A percentile compares a stretch with the other conserved stretches of the same genome.
These are phyloP conservation scores for Acacia pycnantha DNA, from an alignment of 331 rosid genomes.

Conservation along the genomic window DNA sequence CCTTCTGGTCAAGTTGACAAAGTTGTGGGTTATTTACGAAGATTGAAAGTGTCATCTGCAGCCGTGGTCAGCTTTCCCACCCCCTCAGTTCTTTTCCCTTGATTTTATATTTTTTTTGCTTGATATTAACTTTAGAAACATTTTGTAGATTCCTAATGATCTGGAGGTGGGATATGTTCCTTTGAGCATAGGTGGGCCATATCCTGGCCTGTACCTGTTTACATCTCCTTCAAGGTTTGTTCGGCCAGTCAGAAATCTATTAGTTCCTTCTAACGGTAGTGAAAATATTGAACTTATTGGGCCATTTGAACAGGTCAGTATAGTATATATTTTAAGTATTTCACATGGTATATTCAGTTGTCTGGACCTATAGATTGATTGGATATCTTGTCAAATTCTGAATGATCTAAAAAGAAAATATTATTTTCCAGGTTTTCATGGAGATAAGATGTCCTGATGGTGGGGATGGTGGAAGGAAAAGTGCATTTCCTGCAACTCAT, in stretches of 20 bases:
- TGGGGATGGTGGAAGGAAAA: constrained; percentile 87
- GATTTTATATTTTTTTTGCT: not conserved
- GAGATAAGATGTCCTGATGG: constrained; percentile 97
- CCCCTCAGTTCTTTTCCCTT: not conserved
- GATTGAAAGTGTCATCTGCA: constrained; percentile 64
- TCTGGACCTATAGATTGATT: not conserved
- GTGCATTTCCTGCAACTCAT: constrained; percentile 84
- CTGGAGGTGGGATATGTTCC: constrained; percentile 96
- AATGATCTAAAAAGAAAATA: not conserved
- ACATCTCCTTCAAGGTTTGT: constrained; percentile 82
- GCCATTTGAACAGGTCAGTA: constrained; percentile 91
- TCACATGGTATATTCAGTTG: not conserved
- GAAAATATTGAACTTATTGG: constrained; percentile 82
- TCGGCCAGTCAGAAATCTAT: constrained; percentile 84
- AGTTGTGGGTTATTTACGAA: constrained; percentile 74
- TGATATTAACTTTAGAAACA: constrained; percentile 26
- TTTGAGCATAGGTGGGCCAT: constrained; percentile 83
- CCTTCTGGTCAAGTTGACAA: constrained; percentile 74
- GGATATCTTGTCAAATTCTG: constrained; percentile 3
- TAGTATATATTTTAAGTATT: not conserved
- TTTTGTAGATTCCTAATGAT: constrained; percentile 79
- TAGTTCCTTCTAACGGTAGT: constrained; percentile 51
- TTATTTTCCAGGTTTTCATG: constrained; percentile 70
- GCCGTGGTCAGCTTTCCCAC: constrained; percentile 50
- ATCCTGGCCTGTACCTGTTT: constrained; percentile 87